A percentile compares a stretch with the other conserved stretches of the same genome.
phyloP scores from a whole-genome alignment of 1,139 yeast species.

The Kurtzmaniella natalensis region DNA sequence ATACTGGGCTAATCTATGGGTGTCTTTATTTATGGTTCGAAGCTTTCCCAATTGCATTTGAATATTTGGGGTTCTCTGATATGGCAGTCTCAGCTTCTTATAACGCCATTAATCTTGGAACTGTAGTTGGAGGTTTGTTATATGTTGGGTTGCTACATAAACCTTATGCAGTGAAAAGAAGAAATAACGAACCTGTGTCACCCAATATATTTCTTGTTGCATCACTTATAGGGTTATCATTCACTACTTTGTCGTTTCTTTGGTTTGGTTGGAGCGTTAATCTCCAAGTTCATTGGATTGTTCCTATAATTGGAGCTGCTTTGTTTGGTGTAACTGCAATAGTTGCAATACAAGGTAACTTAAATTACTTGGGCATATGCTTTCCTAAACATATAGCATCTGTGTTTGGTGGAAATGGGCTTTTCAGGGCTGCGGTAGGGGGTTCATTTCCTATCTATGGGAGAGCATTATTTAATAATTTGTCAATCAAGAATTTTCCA shows the following conservation, averaged over 20 bases:
- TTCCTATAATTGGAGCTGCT: slow-evolving; percentile 29
- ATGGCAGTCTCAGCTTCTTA: slow-evolving; percentile 40
- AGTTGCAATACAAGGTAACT: slow-evolving; percentile 27
- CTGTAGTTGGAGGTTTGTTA: slow-evolving; percentile 14
- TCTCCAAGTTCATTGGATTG: slow-evolving; percentile 27
- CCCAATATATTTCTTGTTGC: too few species aligned
- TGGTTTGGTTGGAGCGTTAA: slow-evolving; percentile 42
- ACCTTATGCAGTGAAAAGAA: slow-evolving; percentile 15
- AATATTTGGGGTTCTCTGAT: slow-evolving; percentile 34
- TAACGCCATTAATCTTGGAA: slow-evolving; percentile 36
- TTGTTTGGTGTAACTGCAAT: slow-evolving; percentile 26
- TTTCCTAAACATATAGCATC: slow-evolving; percentile 40
- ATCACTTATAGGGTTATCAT: too few species aligned
- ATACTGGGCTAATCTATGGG: slow-evolving; percentile 26
- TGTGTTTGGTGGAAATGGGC: slow-evolving; percentile 47
- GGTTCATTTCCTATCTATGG: slow-evolving; percentile 16
- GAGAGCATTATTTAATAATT: slow-evolving; percentile 11
- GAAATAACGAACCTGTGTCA: too few species aligned
- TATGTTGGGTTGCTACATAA: slow-evolving; percentile 13
- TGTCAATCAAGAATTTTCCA: slow-evolving; percentile 11
- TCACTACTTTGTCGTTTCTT: slow-evolving; percentile 34
- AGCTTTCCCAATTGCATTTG: slow-evolving; percentile 48
- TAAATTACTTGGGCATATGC: slow-evolving; percentile 20
- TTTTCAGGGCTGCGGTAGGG: slow-evolving; percentile 27
- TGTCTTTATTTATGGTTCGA: slow-evolving; percentile 46